Evolutionary conservation across 2,329 filamentous ascomycete genomes (phyloP).

Genomic region (Neocatenulostroma microsporum): DNA sequence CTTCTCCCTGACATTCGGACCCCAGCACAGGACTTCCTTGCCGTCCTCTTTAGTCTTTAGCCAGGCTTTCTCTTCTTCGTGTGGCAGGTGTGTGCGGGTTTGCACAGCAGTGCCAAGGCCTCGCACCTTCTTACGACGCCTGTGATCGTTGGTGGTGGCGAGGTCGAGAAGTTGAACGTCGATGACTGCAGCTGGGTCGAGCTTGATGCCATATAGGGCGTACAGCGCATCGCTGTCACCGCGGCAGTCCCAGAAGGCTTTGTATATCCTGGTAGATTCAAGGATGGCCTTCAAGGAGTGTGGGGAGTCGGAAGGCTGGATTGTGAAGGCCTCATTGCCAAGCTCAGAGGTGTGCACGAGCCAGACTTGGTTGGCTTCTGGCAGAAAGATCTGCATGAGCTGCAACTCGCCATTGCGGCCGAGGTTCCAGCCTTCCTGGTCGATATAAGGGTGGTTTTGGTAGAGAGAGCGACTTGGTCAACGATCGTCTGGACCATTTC

Average conservation of each 20-base stretch:
- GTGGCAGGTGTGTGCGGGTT: not conserved
- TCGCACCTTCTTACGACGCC: conserved; percentile 18
- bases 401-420: no score
- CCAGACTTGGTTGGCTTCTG: no score
- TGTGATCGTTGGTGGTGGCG: conserved; percentile 23
- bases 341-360: no score
- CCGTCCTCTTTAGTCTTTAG: conserved; percentile 31
- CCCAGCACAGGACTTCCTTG: not conserved
- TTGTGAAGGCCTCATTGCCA: no score
- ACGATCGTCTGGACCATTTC: no score
- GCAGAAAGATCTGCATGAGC: no score
- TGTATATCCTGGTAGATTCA: no score
- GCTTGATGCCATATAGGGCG: conserved; percentile 34
- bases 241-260: conserved; percentile 47
- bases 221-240: conserved; percentile 50
- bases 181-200: conserved; percentile 33
- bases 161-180: conserved; percentile 52
- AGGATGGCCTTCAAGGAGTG: no score
- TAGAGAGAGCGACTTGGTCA: no score
- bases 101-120: conserved; percentile 21
- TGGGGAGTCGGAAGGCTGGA: no score
- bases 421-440: no score
- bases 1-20: not conserved
- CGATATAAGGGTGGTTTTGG: no score
- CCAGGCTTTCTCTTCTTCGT: conserved; percentile 33